These are phyloP conservation scores for Stemphylium lycopersici DNA, from an alignment of 2,329 filamentous ascomycete species.

Conservation along the genomic window DNA sequence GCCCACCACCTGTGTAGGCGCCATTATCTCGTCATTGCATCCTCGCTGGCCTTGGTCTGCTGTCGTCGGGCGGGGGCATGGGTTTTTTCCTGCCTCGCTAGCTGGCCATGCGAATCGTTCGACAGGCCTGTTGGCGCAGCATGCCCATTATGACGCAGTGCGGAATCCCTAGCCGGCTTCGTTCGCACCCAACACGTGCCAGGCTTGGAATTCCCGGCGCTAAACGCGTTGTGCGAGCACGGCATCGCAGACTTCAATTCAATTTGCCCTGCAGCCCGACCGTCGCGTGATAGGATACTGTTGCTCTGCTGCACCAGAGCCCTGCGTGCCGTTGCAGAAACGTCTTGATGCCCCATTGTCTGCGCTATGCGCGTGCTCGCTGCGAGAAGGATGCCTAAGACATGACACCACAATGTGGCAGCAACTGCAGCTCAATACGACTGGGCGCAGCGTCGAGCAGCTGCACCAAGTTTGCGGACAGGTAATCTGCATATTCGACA, in stretches of 20 bases:
- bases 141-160: conserved; percentile 25
- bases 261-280: conserved; percentile 16
- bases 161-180: conserved; percentile 2
- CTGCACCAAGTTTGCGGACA: background rate
- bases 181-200: conserved; percentile 20
- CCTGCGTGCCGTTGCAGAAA: conserved; percentile 9
- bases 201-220: conserved; percentile 15
- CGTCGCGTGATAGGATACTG: conserved; percentile 9
- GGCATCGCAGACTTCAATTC: conserved; percentile 7
- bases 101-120: conserved; percentile 13
- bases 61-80: conserved; percentile 10
- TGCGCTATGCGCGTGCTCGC: conserved; percentile 1
- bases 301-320: conserved; percentile 4
- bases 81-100: conserved; percentile 10
- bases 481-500: background rate
- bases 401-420: conserved; percentile 7
- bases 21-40: conserved; percentile 28
- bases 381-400: background rate
- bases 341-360: background rate
- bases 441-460: background rate
- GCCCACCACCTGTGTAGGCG: conserved; percentile 8
- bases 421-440: conserved; percentile 1
- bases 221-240: conserved; percentile 16
- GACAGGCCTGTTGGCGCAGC: conserved; percentile 13
- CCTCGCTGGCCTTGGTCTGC: conserved; percentile 22